These are phyloP conservation scores for Paecilomyces dactylethromorphus DNA, from an alignment of 2,329 filamentous ascomycete genomes.

Conservation along the genomic window DNA sequence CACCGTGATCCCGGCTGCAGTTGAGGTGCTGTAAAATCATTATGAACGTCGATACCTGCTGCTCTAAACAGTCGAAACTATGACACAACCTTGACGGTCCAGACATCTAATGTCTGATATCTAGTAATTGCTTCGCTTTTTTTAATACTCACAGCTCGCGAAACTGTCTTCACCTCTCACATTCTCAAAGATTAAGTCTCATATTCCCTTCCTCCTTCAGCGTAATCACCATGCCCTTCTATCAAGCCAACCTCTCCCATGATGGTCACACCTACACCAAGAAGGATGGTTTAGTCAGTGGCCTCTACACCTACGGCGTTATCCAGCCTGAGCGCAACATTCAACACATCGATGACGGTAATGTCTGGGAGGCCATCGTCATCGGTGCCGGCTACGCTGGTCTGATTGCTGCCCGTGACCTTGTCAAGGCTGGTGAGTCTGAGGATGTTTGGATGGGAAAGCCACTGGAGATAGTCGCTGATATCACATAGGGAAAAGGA, in stretches of 20 bases:
- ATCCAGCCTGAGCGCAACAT: conserved; percentile 7
- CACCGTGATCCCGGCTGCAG: no score
- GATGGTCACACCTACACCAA: conserved; percentile 7
- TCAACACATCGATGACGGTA: not conserved
- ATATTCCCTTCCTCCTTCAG: no score
- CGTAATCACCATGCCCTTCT: conserved; percentile 2
- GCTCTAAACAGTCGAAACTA: no score
- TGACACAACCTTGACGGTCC: no score
- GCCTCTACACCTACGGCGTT: conserved; percentile 10
- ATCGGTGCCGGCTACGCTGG: conserved; percentile 27
- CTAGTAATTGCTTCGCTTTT: no score
- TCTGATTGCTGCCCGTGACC: conserved; percentile 22
- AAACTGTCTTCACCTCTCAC: no score
- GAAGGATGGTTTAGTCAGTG: conserved; percentile 4
- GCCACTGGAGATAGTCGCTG: not conserved
- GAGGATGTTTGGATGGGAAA: not conserved
- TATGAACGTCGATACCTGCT: no score
- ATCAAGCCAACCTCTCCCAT: conserved; percentile 5
- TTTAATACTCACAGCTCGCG: no score
- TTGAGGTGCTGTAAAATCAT: no score
- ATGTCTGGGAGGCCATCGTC: conserved; percentile 17
- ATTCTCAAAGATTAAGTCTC: no score
- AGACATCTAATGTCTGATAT: no score
- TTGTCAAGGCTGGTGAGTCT: conserved; percentile 13
- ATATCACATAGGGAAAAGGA: conserved; percentile 22